Percentiles rank a stretch among this genome's conserved stretches.
These are phyloP conservation scores for Astragalus glycyphyllos DNA, from an alignment of 306 rosid genomes.

Conservation along the genomic window DNA sequence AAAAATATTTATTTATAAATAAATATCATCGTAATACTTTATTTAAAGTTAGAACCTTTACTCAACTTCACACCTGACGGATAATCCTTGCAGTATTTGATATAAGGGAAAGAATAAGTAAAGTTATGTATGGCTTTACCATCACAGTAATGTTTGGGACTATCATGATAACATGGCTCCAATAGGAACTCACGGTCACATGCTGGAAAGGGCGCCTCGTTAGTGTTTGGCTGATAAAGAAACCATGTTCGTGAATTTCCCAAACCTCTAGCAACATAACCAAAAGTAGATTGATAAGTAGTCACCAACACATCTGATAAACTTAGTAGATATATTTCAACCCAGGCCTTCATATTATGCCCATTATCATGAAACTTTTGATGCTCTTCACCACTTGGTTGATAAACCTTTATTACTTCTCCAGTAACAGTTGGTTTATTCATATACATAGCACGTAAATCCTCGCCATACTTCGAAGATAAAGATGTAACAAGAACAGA, in stretches of 20 bases:
- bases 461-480: conserved; percentile 50
- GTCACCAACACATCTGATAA: conserved; percentile 62
- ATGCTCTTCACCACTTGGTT: conserved; percentile 64
- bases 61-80: conserved; percentile 52
- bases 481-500: conserved; percentile 64
- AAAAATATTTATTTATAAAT: too few relatives aligned
- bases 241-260: conserved; percentile 60
- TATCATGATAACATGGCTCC: conserved; percentile 65
- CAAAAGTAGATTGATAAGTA: conserved; percentile 64
- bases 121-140: conserved; percentile 44
- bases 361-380: conserved; percentile 55
- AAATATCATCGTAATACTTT: too few relatives aligned
- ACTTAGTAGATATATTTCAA: conserved; percentile 61
- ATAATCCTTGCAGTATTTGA: conserved; percentile 61
- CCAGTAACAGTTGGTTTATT: conserved; percentile 51
- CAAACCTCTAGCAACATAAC: conserved; percentile 71
- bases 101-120: conserved; percentile 46
- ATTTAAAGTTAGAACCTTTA: not conserved
- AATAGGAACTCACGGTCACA: conserved; percentile 53
- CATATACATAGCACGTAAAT: conserved; percentile 50
- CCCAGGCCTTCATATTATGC: conserved; percentile 64
- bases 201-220: conserved; percentile 39
- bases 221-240: conserved; percentile 43
- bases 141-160: conserved; percentile 58
- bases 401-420: conserved; percentile 54